Percentiles rank a stretch among this genome's conserved stretches.
Evolutionary conservation across 768 basidiomycete genomes (phyloP).

Genomic region (Suillus cothurnatus): DNA sequence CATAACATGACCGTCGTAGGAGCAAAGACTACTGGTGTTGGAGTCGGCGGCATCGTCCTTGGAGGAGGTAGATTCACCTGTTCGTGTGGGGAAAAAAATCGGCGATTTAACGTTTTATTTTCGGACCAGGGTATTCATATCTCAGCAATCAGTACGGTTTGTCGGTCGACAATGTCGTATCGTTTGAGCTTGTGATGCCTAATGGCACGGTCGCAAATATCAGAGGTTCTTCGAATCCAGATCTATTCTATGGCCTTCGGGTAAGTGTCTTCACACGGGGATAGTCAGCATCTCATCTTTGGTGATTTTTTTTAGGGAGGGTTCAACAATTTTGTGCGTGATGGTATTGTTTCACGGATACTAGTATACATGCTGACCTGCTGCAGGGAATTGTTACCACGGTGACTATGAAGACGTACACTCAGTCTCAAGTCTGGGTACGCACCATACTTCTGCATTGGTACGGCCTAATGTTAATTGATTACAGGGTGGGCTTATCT

Average conservation of each 20-base stretch:
- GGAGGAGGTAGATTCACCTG: slow-evolving; percentile 48
- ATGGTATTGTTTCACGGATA: neutral
- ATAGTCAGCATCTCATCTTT: neutral
- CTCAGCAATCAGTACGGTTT: slow-evolving; percentile 62
- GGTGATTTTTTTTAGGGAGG: slow-evolving; percentile 47
- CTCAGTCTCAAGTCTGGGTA: slow-evolving; percentile 65
- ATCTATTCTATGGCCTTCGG: slow-evolving; percentile 49
- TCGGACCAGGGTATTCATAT: slow-evolving; percentile 56
- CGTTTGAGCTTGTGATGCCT: slow-evolving; percentile 58
- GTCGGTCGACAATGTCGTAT: slow-evolving; percentile 54
- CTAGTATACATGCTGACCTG: neutral
- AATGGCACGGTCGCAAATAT: slow-evolving; percentile 44
- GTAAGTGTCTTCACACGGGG: slow-evolving; percentile 23
- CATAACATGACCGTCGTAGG: slow-evolving; percentile 58
- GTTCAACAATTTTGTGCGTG: slow-evolving; percentile 56
- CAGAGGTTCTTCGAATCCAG: slow-evolving; percentile 33
- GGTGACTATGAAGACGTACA: slow-evolving; percentile 54
- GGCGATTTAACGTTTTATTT: neutral
- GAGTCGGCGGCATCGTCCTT: slow-evolving; percentile 57
- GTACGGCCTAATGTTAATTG: neutral
- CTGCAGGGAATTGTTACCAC: slow-evolving; percentile 58
- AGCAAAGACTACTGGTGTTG: slow-evolving; percentile 55
- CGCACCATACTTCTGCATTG: slow-evolving; percentile 12
- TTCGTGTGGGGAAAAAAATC: neutral
- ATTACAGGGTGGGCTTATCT: slow-evolving; percentile 52